These are phyloP conservation scores for Pachysandra terminalis DNA, from an alignment of 164 flowering plant genomes.

Conservation along the genomic window DNA sequence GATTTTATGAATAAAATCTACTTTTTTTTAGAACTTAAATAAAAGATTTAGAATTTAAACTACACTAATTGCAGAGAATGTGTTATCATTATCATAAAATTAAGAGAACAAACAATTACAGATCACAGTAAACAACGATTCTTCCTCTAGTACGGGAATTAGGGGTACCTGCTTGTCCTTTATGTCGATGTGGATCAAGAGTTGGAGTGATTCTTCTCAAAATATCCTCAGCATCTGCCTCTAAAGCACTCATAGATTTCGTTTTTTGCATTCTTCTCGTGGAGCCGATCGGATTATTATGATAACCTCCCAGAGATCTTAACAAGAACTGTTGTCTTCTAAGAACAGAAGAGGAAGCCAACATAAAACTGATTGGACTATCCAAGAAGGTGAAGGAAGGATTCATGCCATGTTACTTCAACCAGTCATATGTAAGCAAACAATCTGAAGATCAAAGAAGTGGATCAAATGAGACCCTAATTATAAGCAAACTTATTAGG, in stretches of 20 bases:
- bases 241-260: slow-evolving; percentile 29
- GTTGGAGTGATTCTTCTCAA: slow-evolving; percentile 73
- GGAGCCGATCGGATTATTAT: slow-evolving; percentile 6
- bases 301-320: slow-evolving; percentile 36
- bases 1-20: too few species aligned
- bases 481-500: background rate
- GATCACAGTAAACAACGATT: background rate
- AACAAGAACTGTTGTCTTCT: slow-evolving; percentile 65
- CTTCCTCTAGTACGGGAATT: background rate
- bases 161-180: slow-evolving; percentile 90
- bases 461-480: background rate
- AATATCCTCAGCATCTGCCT: slow-evolving; percentile 65
- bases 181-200: slow-evolving; percentile 61
- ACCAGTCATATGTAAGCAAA: slow-evolving; percentile 12
- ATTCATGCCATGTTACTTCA: slow-evolving; percentile 25
- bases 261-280: slow-evolving; percentile 15
- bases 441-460: background rate
- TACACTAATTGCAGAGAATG: too few species aligned
- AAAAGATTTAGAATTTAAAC: too few species aligned
- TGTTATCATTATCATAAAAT: too few species aligned
- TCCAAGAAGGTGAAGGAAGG: slow-evolving; percentile 20
- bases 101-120: too few species aligned
- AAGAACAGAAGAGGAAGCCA: slow-evolving; percentile 38
- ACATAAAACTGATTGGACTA: slow-evolving; percentile 21
- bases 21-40: too few species aligned